These are phyloP conservation scores for Psilocybe cyanescens DNA, from an alignment of 768 basidiomycete species.

Conservation along the genomic window DNA sequence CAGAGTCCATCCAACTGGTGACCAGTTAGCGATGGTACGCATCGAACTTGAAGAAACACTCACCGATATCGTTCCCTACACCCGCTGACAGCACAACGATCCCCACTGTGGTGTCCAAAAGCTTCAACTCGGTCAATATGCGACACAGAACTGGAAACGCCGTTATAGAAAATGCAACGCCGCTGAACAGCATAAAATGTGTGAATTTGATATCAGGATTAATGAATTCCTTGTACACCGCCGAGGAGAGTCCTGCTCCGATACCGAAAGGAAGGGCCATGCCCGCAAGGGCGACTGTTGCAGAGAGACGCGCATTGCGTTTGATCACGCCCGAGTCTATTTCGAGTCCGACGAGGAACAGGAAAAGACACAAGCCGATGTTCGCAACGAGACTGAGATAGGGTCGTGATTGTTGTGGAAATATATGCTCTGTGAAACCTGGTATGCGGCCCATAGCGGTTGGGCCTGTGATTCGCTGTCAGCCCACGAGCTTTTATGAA, in stretches of 20 bases:
- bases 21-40: background rate
- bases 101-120: slow-evolving; percentile 91
- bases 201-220: slow-evolving; percentile 71
- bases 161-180: slow-evolving; percentile 89
- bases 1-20: slow-evolving; percentile 77
- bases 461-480: slow-evolving; percentile 37
- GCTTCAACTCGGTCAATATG: slow-evolving; percentile 88
- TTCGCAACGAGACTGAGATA: slow-evolving; percentile 88
- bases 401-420: slow-evolving; percentile 70
- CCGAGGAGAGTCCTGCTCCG: slow-evolving; percentile 65
- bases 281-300: slow-evolving; percentile 77
- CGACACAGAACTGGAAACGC: slow-evolving; percentile 87
- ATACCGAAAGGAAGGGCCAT: slow-evolving; percentile 89
- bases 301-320: slow-evolving; percentile 71
- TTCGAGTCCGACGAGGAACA: slow-evolving; percentile 93
- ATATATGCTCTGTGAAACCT: slow-evolving; percentile 85
- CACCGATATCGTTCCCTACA: slow-evolving; percentile 81
- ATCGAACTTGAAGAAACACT: slow-evolving; percentile 10
- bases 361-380: slow-evolving; percentile 85
- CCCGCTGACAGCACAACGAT: slow-evolving; percentile 93
- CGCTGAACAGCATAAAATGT: slow-evolving; percentile 93
- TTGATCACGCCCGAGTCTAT: slow-evolving; percentile 83
- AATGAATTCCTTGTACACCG: slow-evolving; percentile 79
- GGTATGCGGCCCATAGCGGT: slow-evolving; percentile 78
- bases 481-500: background rate